Evolutionary conservation across 2,329 filamentous ascomycete species (phyloP).

Genomic region (Diaporthe sp.): DNA sequence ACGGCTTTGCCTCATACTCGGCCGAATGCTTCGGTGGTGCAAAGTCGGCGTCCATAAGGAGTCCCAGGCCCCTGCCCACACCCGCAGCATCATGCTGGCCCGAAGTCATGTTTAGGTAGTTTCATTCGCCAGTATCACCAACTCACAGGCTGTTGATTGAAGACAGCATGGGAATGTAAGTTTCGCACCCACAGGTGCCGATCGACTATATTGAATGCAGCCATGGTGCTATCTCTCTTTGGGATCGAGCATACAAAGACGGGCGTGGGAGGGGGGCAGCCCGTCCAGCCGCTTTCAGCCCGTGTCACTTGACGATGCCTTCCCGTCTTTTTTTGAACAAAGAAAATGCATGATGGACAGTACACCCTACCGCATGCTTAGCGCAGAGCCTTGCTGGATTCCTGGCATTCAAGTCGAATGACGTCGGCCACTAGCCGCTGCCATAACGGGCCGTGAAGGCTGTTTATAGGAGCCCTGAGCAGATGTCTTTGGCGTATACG

Average conservation of each 20-base stretch:
- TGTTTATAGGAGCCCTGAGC: background rate
- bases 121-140: background rate
- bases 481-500: constrained; percentile 2
- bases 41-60: background rate
- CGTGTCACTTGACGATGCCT: constrained; percentile 28
- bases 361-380: constrained; percentile 2
- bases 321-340: constrained; percentile 6
- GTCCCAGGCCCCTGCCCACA: background rate
- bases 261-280: constrained; percentile 1
- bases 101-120: constrained; percentile 12
- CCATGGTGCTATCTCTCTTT: constrained; percentile 6
- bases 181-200: background rate
- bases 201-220: constrained; percentile 15
- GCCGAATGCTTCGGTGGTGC: constrained; percentile 24
- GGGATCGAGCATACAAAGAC: constrained; percentile 21
- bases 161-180: background rate
- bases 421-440: constrained; percentile 1
- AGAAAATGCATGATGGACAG: constrained; percentile 7
- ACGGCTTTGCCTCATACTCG: constrained; percentile 33
- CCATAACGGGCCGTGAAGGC: background rate
- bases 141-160: background rate
- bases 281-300: constrained; percentile 33
- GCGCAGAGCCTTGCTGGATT: background rate
- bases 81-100: background rate
- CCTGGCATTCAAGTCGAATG: constrained; percentile 16